Evolutionary conservation across 495 filamentous ascomycete genomes (phyloP).

Genomic region (Pyrenula massariospora): DNA sequence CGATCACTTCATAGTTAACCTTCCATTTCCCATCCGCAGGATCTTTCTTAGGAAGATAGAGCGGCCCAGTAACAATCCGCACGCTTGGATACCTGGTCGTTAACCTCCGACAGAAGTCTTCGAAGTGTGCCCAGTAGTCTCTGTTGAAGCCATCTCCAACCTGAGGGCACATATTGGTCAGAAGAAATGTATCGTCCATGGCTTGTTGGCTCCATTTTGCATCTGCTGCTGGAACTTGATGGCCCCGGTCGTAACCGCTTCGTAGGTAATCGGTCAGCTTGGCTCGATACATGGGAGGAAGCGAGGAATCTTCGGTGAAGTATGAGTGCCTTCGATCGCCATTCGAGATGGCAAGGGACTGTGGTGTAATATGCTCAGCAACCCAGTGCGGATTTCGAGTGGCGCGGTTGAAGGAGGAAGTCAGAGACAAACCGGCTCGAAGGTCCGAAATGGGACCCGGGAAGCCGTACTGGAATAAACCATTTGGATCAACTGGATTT

Average conservation of each 20-base stretch:
- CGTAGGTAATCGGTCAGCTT: slow-evolving; percentile 87
- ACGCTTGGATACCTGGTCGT: slow-evolving; percentile 75
- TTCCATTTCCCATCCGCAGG: slow-evolving; percentile 81
- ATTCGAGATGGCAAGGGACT: slow-evolving; percentile 58
- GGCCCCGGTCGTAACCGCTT: slow-evolving; percentile 64
- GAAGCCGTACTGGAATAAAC: slow-evolving; percentile 94
- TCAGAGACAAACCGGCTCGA: slow-evolving; percentile 56
- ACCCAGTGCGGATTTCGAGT: slow-evolving; percentile 92
- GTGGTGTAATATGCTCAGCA: slow-evolving; percentile 92
- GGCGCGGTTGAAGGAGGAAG: slow-evolving; percentile 84
- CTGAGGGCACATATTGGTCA: slow-evolving; percentile 96
- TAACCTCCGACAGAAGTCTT: slow-evolving; percentile 86
- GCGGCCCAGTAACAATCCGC: slow-evolving; percentile 81
- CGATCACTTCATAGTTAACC: slow-evolving; percentile 94
- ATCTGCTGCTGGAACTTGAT: slow-evolving; percentile 90
- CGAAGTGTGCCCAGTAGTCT: slow-evolving; percentile 98
- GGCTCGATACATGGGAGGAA: slow-evolving; percentile 81
- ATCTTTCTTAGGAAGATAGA: slow-evolving; percentile 79
- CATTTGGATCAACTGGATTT: slow-evolving; percentile 68
- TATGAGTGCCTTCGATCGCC: slow-evolving; percentile 74
- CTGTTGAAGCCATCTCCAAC: slow-evolving; percentile 96
- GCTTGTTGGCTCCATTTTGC: slow-evolving; percentile 89
- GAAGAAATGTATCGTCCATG: slow-evolving; percentile 85
- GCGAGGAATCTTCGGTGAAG: slow-evolving; percentile 69
- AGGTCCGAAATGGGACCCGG: slow-evolving; percentile 83